These are phyloP conservation scores for Nadsonia fulvescens DNA, from an alignment of 805 yeast genomes.

Conservation along the genomic window DNA sequence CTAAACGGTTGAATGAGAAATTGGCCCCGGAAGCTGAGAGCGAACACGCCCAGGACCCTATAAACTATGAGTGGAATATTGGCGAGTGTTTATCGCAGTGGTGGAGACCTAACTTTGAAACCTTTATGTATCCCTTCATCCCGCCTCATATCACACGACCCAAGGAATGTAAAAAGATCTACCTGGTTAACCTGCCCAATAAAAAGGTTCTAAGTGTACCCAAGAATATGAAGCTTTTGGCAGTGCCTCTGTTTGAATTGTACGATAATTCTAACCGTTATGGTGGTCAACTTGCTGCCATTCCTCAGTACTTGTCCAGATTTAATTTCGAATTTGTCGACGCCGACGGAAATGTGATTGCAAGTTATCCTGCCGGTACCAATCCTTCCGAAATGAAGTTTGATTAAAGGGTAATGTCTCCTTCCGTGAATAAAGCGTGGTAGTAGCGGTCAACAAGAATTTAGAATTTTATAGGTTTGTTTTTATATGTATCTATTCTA, in stretches of 20 bases:
- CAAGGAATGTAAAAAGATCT: conserved; percentile 19
- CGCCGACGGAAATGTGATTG: conserved; percentile 12
- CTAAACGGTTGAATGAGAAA: conserved; percentile 10
- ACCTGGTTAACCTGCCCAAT: conserved; percentile 15
- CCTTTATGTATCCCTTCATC: conserved; percentile 18
- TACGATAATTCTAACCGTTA: conserved; percentile 17
- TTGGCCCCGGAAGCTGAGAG: conserved; percentile 10
- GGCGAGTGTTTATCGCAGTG: conserved; percentile 19
- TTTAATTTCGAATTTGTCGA: conserved; percentile 18
- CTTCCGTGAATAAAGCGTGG: too few relatives aligned
- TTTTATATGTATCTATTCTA: conserved; percentile 1
- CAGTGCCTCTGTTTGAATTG: conserved; percentile 18
- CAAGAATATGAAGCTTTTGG: conserved; percentile 16
- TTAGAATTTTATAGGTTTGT: not conserved
- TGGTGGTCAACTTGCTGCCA: conserved; percentile 18
- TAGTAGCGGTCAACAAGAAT: too few relatives aligned
- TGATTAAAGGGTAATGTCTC: too few relatives aligned
- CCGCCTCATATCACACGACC: conserved; percentile 20
- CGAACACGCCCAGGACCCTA: conserved; percentile 8
- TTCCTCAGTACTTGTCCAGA: conserved; percentile 21
- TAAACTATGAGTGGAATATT: conserved; percentile 14
- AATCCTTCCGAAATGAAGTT: too few relatives aligned
- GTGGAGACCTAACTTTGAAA: conserved; percentile 20
- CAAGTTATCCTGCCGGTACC: conserved; percentile 4
- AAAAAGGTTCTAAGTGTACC: conserved; percentile 15